Evolutionary conservation across 2,329 filamentous ascomycete genomes (phyloP).

Genomic region (Rutstroemia sp.): DNA sequence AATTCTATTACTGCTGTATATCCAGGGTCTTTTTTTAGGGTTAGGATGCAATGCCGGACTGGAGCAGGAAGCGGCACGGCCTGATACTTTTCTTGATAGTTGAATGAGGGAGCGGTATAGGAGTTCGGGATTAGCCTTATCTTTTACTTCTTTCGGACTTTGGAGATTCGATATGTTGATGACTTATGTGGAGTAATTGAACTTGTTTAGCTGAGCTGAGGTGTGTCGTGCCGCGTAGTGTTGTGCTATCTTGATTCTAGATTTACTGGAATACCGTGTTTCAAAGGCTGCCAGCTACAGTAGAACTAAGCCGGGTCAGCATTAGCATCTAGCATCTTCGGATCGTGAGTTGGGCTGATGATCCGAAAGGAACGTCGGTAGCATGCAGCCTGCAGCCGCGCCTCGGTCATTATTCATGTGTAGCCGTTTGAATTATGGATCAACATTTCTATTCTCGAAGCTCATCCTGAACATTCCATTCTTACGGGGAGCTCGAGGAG

Average conservation of each 20-base stretch:
- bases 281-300: background rate
- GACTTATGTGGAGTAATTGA: conserved; percentile 1
- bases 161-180: background rate
- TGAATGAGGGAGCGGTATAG: conserved; percentile 8
- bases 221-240: too few relatives aligned
- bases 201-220: background rate
- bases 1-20: conserved; percentile 20
- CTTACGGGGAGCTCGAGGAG: too few relatives aligned
- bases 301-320: too few relatives aligned
- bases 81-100: conserved; percentile 11
- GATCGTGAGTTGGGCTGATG: background rate
- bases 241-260: background rate
- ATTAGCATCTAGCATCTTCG: background rate
- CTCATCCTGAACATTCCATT: too few relatives aligned
- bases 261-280: background rate
- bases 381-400: background rate
- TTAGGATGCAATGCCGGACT: conserved; percentile 10
- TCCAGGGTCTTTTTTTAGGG: conserved; percentile 15
- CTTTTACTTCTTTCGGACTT: background rate
- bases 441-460: background rate
- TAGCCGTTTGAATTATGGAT: background rate
- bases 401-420: background rate
- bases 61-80: conserved; percentile 11
- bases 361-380: background rate
- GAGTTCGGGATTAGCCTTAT: conserved; percentile 1